Conservation (phyloP, 2,329 filamentous ascomycete genomes). For the Verticillium nonalfalfae region DNA sequence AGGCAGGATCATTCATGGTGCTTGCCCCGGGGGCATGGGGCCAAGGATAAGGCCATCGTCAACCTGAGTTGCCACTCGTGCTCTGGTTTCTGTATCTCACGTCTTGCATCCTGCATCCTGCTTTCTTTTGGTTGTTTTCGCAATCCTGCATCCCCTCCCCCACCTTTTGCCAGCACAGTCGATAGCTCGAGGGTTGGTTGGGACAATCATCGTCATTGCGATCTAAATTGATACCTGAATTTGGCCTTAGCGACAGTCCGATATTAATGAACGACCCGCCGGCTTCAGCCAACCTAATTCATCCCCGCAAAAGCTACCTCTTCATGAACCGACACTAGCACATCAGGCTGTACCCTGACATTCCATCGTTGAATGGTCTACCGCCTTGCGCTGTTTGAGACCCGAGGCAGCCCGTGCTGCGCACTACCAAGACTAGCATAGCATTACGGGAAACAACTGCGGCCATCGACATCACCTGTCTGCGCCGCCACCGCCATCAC, state of each 20-base stretch:
- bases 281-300: neutral
- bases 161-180: neutral
- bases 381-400: neutral
- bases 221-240: neutral
- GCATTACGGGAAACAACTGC: neutral
- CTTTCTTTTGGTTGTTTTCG: too few species aligned
- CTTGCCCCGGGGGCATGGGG: neutral
- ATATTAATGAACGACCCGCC: neutral
- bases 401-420: neutral
- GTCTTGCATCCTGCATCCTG: too few species aligned
- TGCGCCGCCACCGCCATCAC: neutral
- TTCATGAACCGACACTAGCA: neutral
- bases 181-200: neutral
- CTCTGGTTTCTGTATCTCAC: too few species aligned
- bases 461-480: neutral
- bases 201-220: neutral
- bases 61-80: too few species aligned
- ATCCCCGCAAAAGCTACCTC: neutral
- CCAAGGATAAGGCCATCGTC: too few species aligned
- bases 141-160: too few species aligned
- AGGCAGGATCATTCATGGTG: neutral
- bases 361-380: neutral
- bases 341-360: neutral
- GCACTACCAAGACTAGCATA: neutral
- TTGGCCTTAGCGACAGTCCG: neutral